Conservation (phyloP, 2,329 filamentous ascomycete genomes). For the Aspergillus intermedius region DNA sequence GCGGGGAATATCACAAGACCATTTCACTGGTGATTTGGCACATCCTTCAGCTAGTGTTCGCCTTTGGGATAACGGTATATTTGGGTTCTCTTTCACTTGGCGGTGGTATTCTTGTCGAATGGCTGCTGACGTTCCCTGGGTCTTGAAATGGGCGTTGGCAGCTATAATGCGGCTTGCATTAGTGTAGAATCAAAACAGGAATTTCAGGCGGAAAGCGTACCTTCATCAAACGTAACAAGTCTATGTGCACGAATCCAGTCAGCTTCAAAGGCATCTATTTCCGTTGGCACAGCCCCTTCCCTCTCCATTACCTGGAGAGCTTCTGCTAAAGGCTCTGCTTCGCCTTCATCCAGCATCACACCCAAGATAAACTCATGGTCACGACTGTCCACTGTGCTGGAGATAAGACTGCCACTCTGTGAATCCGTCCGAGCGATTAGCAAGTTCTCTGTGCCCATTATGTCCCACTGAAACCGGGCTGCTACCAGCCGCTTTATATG, state of each 20-base stretch:
- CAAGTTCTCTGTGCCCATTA: conserved; percentile 94
- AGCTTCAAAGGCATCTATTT: conserved; percentile 81
- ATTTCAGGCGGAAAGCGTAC: conserved; percentile 20
- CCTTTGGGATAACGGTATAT: conserved; percentile 72
- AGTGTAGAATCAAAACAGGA: background rate
- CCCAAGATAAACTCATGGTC: conserved; percentile 97
- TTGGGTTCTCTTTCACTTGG: conserved; percentile 56
- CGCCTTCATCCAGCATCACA: conserved; percentile 56
- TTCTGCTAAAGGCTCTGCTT: conserved; percentile 71
- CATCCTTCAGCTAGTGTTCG: conserved; percentile 64
- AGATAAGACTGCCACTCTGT: conserved; percentile 84
- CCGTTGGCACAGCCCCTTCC: conserved; percentile 64
- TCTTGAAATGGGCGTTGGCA: conserved; percentile 65
- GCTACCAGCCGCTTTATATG: conserved; percentile 94
- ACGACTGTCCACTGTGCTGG: conserved; percentile 82
- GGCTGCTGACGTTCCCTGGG: conserved; percentile 57
- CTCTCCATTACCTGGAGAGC: conserved; percentile 85
- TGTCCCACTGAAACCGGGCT: conserved; percentile 92
- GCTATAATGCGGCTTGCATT: conserved; percentile 40
- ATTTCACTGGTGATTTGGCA: conserved; percentile 64
- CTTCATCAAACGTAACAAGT: conserved; percentile 85
- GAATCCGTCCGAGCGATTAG: conserved; percentile 94
- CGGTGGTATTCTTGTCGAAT: conserved; percentile 62
- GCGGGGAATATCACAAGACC: conserved; percentile 85
- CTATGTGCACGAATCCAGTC: conserved; percentile 81